A percentile compares a stretch with the other conserved stretches of the same genome.
These are phyloP conservation scores for Candida germanica DNA, from an alignment of 805 yeast genomes.

Conservation along the genomic window DNA sequence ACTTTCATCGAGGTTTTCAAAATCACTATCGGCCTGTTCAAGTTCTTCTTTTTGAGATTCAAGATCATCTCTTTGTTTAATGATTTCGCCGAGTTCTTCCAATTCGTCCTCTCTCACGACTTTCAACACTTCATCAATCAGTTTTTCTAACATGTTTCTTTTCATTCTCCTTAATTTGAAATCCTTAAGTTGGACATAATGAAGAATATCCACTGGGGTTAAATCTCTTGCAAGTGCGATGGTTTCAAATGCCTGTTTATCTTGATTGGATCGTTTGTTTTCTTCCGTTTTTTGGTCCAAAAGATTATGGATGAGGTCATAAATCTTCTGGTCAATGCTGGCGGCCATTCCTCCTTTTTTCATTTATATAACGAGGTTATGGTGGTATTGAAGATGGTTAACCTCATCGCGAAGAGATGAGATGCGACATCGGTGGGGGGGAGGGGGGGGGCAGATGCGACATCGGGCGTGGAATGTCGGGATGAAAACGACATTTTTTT, in stretches of 20 bases:
- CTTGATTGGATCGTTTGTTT: constrained; percentile 27
- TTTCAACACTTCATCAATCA: constrained; percentile 58
- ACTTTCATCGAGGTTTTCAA: constrained; percentile 36
- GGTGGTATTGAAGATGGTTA: too few species aligned
- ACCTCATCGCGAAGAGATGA: constrained; percentile 3
- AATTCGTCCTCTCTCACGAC: constrained; percentile 59
- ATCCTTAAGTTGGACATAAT: constrained; percentile 63
- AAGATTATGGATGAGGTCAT: constrained; percentile 51
- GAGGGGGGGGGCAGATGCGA: too few species aligned
- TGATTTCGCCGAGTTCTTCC: constrained; percentile 47
- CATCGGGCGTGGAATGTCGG: too few species aligned
- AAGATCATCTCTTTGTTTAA: constrained; percentile 13
- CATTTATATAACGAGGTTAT: constrained; percentile 2
- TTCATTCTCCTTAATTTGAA: constrained; percentile 67
- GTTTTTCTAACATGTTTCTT: constrained; percentile 56
- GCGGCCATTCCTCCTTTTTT: constrained; percentile 6
- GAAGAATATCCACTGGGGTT: constrained; percentile 47
- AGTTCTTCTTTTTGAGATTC: not conserved
- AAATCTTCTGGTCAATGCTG: constrained; percentile 45
- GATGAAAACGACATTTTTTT: too few species aligned
- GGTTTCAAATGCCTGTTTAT: constrained; percentile 36
- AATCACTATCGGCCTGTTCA: constrained; percentile 31
- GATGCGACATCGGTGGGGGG: not conserved
- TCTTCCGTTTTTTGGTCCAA: constrained; percentile 58
- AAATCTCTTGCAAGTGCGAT: constrained; percentile 65